These are phyloP conservation scores for Plasmodium vinckei DNA, from an alignment of 169 alveolate species.

Conservation along the genomic window DNA sequence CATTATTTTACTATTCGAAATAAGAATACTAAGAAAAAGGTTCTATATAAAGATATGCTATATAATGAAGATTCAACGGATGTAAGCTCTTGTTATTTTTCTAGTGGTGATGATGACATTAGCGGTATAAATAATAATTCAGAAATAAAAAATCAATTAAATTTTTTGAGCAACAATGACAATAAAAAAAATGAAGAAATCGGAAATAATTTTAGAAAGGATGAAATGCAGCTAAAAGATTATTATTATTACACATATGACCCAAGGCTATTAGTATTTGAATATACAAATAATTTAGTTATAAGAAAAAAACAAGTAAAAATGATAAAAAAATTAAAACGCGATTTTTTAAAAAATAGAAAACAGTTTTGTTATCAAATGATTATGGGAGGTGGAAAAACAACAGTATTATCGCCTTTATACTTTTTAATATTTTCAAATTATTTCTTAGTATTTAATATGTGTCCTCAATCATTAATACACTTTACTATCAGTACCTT, in stretches of 20 bases:
- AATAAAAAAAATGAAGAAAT: background rate
- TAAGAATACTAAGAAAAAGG: slow-evolving; percentile 28
- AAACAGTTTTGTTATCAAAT: slow-evolving; percentile 92
- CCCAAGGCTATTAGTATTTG: slow-evolving; percentile 92
- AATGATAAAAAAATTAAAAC: slow-evolving; percentile 86
- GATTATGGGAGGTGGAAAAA: slow-evolving; percentile 96
- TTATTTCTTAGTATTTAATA: slow-evolving; percentile 86
- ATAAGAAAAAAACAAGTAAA: slow-evolving; percentile 90
- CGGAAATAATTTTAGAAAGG: background rate
- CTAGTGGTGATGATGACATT: slow-evolving; percentile 45
- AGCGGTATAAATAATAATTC: background rate
- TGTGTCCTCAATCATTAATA: slow-evolving; percentile 90
- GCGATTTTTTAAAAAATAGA: slow-evolving; percentile 82
- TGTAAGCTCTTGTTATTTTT: slow-evolving; percentile 67
- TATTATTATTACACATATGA: slow-evolving; percentile 81
- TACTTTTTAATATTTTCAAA: slow-evolving; percentile 73
- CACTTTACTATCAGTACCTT: slow-evolving; percentile 90
- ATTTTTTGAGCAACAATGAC: background rate
- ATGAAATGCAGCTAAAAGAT: background rate
- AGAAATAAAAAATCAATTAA: too few relatives aligned
- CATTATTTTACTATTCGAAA: slow-evolving; percentile 63
- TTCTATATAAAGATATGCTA: slow-evolving; percentile 35
- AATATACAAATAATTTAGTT: slow-evolving; percentile 90
- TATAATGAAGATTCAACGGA: slow-evolving; percentile 69
- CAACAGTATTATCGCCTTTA: slow-evolving; percentile 90